phyloP scores from a whole-genome alignment of 345 rosid genomes.

The Populus davidiana region DNA sequence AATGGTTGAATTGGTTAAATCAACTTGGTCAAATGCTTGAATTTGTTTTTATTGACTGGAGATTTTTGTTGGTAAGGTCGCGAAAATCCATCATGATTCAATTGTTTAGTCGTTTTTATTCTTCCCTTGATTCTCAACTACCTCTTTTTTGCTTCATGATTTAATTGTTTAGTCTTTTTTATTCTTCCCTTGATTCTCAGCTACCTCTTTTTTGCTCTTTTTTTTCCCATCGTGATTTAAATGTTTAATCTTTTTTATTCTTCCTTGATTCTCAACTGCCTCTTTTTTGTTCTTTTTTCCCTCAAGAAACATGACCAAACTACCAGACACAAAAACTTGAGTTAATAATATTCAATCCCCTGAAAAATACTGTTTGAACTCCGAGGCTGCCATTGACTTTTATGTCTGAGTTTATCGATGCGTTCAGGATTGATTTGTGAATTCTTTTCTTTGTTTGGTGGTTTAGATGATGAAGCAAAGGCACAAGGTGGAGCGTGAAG shows the following conservation, averaged over 20 bases:
- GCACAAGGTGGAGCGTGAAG: constrained; percentile 88
- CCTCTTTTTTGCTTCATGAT: background rate
- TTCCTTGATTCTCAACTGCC: background rate
- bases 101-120: too few species aligned
- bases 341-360: background rate
- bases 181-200: background rate
- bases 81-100: background rate
- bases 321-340: background rate
- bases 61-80: background rate
- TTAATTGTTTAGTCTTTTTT: too few species aligned
- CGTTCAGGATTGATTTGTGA: background rate
- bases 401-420: background rate
- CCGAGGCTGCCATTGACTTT: background rate
- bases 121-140: background rate
- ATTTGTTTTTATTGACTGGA: background rate
- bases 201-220: background rate
- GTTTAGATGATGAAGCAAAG: constrained; percentile 95
- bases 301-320: background rate
- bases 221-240: too few species aligned
- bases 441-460: constrained; percentile 6
- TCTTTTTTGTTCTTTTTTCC: background rate
- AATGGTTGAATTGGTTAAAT: background rate
- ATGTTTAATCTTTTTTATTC: too few species aligned
- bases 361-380: background rate
- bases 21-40: constrained; percentile 3